phyloP scores from a whole-genome alignment of 2,329 filamentous ascomycete species.

The Ceratocystis papillata region DNA sequence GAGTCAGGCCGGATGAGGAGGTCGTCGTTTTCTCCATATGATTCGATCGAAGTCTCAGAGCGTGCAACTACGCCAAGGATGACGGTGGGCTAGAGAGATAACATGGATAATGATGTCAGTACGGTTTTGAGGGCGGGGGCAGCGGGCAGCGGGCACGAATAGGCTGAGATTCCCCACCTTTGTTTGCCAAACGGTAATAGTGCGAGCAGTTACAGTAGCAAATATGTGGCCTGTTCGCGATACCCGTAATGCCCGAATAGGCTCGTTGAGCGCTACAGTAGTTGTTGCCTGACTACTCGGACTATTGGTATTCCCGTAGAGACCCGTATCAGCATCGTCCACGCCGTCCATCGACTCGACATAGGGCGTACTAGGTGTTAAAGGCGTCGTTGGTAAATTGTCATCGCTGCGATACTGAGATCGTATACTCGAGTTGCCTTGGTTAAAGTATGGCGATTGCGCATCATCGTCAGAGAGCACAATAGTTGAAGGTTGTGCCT shows the following conservation, averaged over 20 bases:
- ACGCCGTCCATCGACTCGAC: constrained; percentile 48
- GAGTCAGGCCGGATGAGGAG: constrained; percentile 84
- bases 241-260: constrained; percentile 62
- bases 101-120: constrained; percentile 24
- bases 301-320: neutral
- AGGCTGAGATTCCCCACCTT: constrained; percentile 48
- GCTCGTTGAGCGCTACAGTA: constrained; percentile 38
- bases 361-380: constrained; percentile 46
- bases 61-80: constrained; percentile 76
- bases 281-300: constrained; percentile 24
- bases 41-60: constrained; percentile 64
- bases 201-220: constrained; percentile 72
- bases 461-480: constrained; percentile 43
- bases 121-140: constrained; percentile 23
- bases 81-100: constrained; percentile 59
- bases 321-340: constrained; percentile 30
- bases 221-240: constrained; percentile 74
- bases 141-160: neutral
- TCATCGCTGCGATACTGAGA: constrained; percentile 23
- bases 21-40: constrained; percentile 76
- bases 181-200: constrained; percentile 92
- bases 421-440: constrained; percentile 16
- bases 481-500: constrained; percentile 40
- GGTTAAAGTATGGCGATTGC: constrained; percentile 29
- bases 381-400: constrained; percentile 37